phyloP scores from a whole-genome alignment of 2,329 filamentous ascomycete genomes.

The Tolypocladium cylindrosporum region DNA sequence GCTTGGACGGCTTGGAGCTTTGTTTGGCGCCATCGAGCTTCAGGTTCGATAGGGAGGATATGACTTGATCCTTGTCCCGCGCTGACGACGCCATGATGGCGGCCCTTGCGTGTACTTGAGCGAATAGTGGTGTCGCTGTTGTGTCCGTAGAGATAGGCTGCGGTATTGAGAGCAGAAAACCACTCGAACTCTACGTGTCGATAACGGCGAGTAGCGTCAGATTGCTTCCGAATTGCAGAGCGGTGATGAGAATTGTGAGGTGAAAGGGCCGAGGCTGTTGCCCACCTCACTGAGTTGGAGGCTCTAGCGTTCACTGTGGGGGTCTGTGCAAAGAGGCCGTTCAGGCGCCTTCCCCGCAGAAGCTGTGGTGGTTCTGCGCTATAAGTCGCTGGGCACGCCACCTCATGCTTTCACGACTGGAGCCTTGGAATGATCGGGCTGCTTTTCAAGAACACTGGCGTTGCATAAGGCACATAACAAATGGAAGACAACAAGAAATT shows the following conservation, averaged over 20 bases:
- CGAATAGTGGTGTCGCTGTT: background rate
- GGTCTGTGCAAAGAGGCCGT: background rate
- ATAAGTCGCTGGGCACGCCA: background rate
- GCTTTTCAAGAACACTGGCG: too few relatives aligned
- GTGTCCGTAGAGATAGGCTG: background rate
- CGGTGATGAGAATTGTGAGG: background rate
- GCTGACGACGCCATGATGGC: conserved; percentile 11
- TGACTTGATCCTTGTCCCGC: conserved; percentile 14
- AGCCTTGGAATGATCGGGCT: too few relatives aligned
- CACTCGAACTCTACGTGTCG: background rate
- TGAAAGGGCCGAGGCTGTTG: background rate
- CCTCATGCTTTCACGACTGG: background rate
- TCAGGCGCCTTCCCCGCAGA: background rate
- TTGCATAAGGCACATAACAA: too few relatives aligned
- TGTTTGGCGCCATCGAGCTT: conserved; percentile 15
- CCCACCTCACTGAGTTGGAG: background rate
- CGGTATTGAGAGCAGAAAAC: background rate
- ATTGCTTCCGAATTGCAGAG: background rate
- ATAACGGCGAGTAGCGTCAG: background rate
- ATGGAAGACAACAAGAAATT: too few relatives aligned
- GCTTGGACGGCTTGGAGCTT: conserved; percentile 1
- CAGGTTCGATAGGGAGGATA: conserved; percentile 20
- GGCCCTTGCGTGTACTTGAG: background rate
- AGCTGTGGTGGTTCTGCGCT: background rate
- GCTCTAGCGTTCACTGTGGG: background rate